These are phyloP conservation scores for Eremothecium gossypii DNA, from an alignment of 1,139 yeast genomes.

Conservation along the genomic window DNA sequence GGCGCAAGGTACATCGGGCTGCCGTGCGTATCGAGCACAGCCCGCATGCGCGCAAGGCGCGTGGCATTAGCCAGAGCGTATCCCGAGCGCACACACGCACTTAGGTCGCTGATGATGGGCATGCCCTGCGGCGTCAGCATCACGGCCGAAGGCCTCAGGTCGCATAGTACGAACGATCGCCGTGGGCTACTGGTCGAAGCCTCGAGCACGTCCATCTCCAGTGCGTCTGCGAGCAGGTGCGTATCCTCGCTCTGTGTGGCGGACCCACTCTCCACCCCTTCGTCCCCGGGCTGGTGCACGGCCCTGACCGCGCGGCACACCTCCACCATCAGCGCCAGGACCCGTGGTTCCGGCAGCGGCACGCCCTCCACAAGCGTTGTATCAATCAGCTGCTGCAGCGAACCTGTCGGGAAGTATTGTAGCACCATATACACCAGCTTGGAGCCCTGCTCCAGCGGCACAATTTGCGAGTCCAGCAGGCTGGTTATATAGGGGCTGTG, in stretches of 20 bases:
- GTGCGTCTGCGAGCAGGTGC: constrained; percentile 16
- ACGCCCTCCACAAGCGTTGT: constrained; percentile 47
- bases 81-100: constrained; percentile 66
- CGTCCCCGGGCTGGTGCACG: constrained; percentile 44
- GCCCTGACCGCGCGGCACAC: constrained; percentile 65
- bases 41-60: constrained; percentile 69
- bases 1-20: constrained; percentile 88
- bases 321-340: constrained; percentile 54
- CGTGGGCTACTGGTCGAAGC: constrained; percentile 44
- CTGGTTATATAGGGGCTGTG: constrained; percentile 58
- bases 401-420: constrained; percentile 65
- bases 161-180: constrained; percentile 71
- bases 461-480: constrained; percentile 59
- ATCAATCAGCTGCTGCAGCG: constrained; percentile 72
- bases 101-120: constrained; percentile 78
- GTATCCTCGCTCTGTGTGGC: constrained; percentile 20
- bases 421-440: constrained; percentile 67
- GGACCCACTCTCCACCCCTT: constrained; percentile 14
- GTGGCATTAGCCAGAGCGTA: constrained; percentile 47
- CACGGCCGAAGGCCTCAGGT: constrained; percentile 80
- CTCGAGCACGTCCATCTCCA: constrained; percentile 17
- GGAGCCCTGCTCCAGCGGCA: constrained; percentile 70
- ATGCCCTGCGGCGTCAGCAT: constrained; percentile 66
- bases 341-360: constrained; percentile 50
- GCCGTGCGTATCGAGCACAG: constrained; percentile 77